Evolutionary conservation across 2,329 filamentous ascomycete species (phyloP).

Genomic region (Diplodia intermedia): DNA sequence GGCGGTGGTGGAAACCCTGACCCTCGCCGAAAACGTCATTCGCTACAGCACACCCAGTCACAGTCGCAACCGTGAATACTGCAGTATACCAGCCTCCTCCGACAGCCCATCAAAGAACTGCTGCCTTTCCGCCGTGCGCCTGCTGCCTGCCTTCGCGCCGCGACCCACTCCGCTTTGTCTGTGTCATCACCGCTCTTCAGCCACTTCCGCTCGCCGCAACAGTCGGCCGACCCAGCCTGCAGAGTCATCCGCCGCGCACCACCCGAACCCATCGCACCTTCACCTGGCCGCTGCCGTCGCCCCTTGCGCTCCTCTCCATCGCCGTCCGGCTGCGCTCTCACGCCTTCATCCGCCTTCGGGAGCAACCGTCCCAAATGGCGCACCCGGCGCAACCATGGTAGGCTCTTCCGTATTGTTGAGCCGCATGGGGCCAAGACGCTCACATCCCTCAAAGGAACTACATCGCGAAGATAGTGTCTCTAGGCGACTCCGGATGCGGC

Average conservation of each 20-base stretch:
- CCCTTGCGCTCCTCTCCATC: background rate
- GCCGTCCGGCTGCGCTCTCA: background rate
- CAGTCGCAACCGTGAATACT: conserved; percentile 1
- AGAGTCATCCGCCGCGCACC: conserved; percentile 25
- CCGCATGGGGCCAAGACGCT: conserved; percentile 59
- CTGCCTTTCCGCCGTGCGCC: background rate
- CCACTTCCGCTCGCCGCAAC: conserved; percentile 1
- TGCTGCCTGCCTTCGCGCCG: conserved; percentile 7
- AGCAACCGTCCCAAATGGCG: conserved; percentile 20
- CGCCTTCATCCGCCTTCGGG: background rate
- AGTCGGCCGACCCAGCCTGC: conserved; percentile 11
- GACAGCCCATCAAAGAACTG: conserved; percentile 19
- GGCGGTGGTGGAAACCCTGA: conserved; percentile 16
- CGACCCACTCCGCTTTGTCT: conserved; percentile 14
- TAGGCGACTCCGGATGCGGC: conserved; percentile 94
- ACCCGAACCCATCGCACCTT: conserved; percentile 12
- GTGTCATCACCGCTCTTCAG: conserved; percentile 12
- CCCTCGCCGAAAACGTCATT: conserved; percentile 30
- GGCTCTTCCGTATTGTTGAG: conserved; percentile 20
- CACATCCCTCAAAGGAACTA: conserved; percentile 74
- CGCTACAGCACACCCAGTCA: conserved; percentile 18
- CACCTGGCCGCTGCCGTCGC: background rate
- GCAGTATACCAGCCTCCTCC: conserved; percentile 21
- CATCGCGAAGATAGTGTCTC: conserved; percentile 97
- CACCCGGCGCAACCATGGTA: conserved; percentile 30